These are phyloP conservation scores for Celoporthe dispersa DNA, from an alignment of 2,329 filamentous ascomycete genomes.

Conservation along the genomic window DNA sequence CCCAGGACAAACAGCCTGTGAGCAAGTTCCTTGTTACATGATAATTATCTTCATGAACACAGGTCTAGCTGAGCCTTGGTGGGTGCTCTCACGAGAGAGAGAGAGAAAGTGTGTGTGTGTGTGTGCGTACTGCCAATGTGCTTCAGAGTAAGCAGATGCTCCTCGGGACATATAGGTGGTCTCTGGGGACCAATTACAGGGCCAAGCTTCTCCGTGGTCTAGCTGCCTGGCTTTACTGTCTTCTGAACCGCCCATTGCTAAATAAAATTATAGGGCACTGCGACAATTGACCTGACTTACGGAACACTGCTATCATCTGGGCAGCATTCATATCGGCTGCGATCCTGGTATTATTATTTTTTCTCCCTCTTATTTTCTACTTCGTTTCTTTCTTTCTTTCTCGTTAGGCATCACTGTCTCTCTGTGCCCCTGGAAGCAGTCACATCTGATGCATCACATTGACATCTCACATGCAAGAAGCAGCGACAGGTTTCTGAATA, in stretches of 20 bases:
- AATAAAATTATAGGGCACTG: background rate
- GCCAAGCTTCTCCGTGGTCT: background rate
- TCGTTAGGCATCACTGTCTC: background rate
- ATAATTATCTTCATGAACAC: background rate
- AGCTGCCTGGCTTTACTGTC: background rate
- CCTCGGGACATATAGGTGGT: background rate
- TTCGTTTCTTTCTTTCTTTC: background rate
- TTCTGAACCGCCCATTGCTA: background rate
- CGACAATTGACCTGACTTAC: background rate
- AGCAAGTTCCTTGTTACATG: slow-evolving; percentile 1
- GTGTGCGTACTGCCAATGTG: background rate
- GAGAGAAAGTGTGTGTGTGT: too few species aligned
- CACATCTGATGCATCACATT: slow-evolving; percentile 18
- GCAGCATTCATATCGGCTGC: too few species aligned
- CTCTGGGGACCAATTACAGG: background rate
- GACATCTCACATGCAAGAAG: slow-evolving; percentile 17
- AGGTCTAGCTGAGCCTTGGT: background rate
- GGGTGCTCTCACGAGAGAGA: background rate
- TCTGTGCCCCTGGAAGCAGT: slow-evolving; percentile 9
- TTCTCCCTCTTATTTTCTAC: too few species aligned
- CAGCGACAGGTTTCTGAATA: background rate
- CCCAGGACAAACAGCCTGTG: background rate
- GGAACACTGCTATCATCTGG: background rate
- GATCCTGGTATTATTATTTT: too few species aligned
- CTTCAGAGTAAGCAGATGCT: background rate